These are phyloP conservation scores for Erythrophleum ivorense DNA, from an alignment of 331 rosid species.

Conservation along the genomic window DNA sequence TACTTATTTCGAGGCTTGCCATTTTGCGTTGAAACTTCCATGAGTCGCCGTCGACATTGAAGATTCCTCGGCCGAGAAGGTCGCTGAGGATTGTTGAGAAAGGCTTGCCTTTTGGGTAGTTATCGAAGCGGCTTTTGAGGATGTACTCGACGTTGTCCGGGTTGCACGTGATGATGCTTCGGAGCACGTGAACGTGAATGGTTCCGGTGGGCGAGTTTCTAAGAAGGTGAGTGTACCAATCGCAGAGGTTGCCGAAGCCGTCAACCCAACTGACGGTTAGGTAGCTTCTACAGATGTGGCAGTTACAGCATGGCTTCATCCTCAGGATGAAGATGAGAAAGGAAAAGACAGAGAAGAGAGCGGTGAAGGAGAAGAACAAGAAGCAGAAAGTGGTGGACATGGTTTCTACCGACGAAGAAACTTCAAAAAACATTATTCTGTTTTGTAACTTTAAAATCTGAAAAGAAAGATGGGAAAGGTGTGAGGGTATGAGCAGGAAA, in stretches of 20 bases:
- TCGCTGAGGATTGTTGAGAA: constrained; percentile 82
- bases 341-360: constrained; percentile 61
- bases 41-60: constrained; percentile 76
- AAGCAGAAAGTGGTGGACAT: constrained; percentile 45
- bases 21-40: constrained; percentile 87
- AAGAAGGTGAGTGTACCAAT: constrained; percentile 84
- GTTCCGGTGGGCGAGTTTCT: constrained; percentile 59
- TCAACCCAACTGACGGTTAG: constrained; percentile 51
- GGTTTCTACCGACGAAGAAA: constrained; percentile 38
- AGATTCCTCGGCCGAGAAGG: constrained; percentile 80
- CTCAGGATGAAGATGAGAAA: constrained; percentile 58
- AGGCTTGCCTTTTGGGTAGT: constrained; percentile 81
- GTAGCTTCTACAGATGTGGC: constrained; percentile 59
- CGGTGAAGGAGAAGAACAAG: constrained; percentile 72
- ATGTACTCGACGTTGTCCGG: constrained; percentile 81
- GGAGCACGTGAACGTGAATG: constrained; percentile 67
- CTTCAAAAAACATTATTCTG: constrained; percentile 28
- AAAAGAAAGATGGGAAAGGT: neutral
- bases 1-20: constrained; percentile 81
- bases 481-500: neutral
- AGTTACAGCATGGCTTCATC: constrained; percentile 81
- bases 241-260: constrained; percentile 59
- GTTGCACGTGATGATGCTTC: constrained; percentile 65
- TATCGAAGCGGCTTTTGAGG: constrained; percentile 71
- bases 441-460: neutral